Base-by-base conservation (phyloP, 345 rosid species). In the Acer campestre region DNA sequence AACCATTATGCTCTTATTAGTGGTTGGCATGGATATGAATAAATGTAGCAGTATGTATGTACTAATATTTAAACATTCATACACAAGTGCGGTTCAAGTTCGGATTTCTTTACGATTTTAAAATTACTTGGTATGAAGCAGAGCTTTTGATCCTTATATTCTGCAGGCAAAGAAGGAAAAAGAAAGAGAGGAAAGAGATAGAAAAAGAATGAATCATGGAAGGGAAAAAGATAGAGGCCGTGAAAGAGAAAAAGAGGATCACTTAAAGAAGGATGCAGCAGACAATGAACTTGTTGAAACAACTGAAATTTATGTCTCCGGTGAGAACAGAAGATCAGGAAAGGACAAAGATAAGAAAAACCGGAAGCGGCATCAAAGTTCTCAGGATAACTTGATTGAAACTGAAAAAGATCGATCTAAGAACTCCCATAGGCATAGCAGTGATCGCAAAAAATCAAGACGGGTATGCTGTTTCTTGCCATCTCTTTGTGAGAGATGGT, bases 151-250 rank as follows among this genome's bases (percentile, higher is more conserved):
- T 70, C 55, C 77, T 53, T 51, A 48, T 74, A 13, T 68, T 78
- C 67, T 81, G 81, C 85, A 92, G 98, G 93, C 87, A 31, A 89
- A 88, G 74, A 91, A 83, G 82, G 90, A 89, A 75, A 89, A 87
- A 59, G 92, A 86, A 83, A 90, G 88, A 84, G 93, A 88, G 65
- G 94, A 89, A 71, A 90, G 86, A 74, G 94, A 94, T 53, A 85
- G 84, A 83, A 87, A 87, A 83, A 90, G 84, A 80, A 80, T 70
- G 56, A 93, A 85, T 70, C 89, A 93, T 68, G 86, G 93, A 79
- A 88, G 93, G 80, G 98, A 87, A 51, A 90, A 85, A 75, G 94
- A 88, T 53, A 88, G 86, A 82, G 88, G 86, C 42, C 85, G 88
- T 59, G 92, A 87, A 71, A 87, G 91, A 82, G 95, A 90, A 77